Evolutionary conservation across 495 filamentous ascomycete species (phyloP), one percentile per base, ranked within the genome.

Genomic region (Gamarada debralockiae): DNA sequence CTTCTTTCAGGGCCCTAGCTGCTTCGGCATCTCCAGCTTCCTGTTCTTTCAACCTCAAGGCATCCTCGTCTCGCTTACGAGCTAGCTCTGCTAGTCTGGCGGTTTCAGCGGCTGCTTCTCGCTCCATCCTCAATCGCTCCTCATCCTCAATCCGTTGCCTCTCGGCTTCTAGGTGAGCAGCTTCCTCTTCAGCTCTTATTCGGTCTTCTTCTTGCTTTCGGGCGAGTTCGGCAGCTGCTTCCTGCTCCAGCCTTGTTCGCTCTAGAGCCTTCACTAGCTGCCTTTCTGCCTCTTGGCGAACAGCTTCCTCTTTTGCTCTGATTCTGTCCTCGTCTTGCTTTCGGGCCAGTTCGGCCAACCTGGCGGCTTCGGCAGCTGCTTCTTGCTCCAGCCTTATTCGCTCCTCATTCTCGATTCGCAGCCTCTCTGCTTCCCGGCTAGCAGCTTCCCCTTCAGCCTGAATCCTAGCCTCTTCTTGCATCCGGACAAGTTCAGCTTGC

Each of bases 391-490:
- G 4, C 13, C 17, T 23, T 24, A 49, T 7, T 44, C 8, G 41
- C 4, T 23, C 3, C 41, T 44, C 22, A 6, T 44, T 24, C 21
- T 21, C 13, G 21, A 44, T 23, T 24, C 15, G 41, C 17, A 44
- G 18, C 21, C 22, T 25, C 25, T 52, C n/a, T 27, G 18, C 10
- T 36, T 42, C 25, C 10, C 8, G 29, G 14, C 18, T 22, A 6
- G 31, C 29, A 31, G 29, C 43, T 34, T 55, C 45, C 29, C 43
- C n/a, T 44, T 52, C 38, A 7, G 41, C 23, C 39, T 44, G 49
- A 38, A 52, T 34, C 17, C 22, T 17, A 43, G 22, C 38, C 14
- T 15, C 27, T 49, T 55, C 38, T 14, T 13, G 23, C 18, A 2
- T 21, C 31, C 53, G 53, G n/a, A 15, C 10, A 9, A 8, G 3